These are phyloP conservation scores for Roridomyces roridus DNA, from an alignment of 768 basidiomycete species.

Conservation along the genomic window DNA sequence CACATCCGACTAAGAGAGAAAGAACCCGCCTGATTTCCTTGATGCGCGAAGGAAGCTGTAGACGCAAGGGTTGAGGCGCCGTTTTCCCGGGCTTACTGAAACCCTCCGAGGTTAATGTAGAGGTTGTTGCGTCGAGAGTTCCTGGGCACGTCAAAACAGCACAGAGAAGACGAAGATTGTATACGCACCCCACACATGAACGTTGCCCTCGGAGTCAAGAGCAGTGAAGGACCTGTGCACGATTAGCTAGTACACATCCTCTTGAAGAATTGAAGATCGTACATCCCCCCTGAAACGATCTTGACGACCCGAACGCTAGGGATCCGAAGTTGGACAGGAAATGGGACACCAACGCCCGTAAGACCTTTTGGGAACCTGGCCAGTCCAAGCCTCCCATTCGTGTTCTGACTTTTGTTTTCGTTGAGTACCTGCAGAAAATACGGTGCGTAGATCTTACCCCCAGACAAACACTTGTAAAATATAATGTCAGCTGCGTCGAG, in stretches of 20 bases:
- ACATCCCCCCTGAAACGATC: no score
- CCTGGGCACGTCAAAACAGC: constrained; percentile 48
- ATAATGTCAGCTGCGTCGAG: constrained; percentile 2
- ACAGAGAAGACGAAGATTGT: neutral
- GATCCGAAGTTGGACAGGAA: no score
- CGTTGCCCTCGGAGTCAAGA: no score
- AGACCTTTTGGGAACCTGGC: no score
- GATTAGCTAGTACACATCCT: constrained; percentile 3
- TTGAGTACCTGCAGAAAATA: no score
- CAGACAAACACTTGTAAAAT: constrained; percentile 51
- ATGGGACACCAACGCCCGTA: no score
- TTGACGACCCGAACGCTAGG: no score
- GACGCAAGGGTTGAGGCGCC: constrained; percentile 59
- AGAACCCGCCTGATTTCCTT: constrained; percentile 69
- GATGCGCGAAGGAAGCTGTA: constrained; percentile 65
- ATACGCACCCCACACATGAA: constrained; percentile 84
- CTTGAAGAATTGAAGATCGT: constrained; percentile 30
- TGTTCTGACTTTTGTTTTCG: no score
- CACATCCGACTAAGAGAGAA: neutral
- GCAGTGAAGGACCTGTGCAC: constrained; percentile 86
- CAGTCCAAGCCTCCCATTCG: no score
- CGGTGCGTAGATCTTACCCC: constrained; percentile 49
- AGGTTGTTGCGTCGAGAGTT: constrained; percentile 56
- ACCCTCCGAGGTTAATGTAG: constrained; percentile 52
- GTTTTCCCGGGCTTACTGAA: constrained; percentile 52